Evolutionary conservation across 164 flowering plant genomes (phyloP), one percentile per base, ranked within the genome.

Genomic region (Tinospora cordifolia): DNA sequence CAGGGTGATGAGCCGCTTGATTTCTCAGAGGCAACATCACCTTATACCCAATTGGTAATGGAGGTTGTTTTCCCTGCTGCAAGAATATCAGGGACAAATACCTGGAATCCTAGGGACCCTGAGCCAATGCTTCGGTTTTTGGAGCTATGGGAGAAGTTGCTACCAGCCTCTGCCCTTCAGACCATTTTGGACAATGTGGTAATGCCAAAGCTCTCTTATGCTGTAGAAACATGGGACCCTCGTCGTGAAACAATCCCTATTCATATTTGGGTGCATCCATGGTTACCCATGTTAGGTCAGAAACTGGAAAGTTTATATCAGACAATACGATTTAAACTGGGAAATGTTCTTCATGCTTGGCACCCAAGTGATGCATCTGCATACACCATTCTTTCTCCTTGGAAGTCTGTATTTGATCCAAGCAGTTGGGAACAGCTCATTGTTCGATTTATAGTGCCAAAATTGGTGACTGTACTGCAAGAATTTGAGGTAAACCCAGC

Each of bases 261-360:
- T 44, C 98, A 94, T 76, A 76, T 77, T 0, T 94, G 98, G 98
- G 82, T 92, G 71, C 98, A 92, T 79, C 98, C 97, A 21, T 91
- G 98, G 98, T 76, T 94, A 40, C 97, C 92, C 0, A 62, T 81
- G 71, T 73, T 94, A 74, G 92, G 97, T 7, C 87, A 79, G 60
- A 92, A 81, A 72, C 69, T 94, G 82, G 98, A 92, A 76, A 72
- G 66, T 36, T 73, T 88, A 71, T 92, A 88, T 75, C 86, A 84
- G 69, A 83, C 83, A 0, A 94, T 94, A 36, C 87, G 89, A 15
- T 70, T 49, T 49, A 89, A 91, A 79, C 72, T 94, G 77, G 93
- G 94, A 22, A 80, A 79, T 68, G 94, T 82, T 69, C 98, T 94
- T 69, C 89, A 84, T 78, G 92, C 84, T 40, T 94, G 98, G 97